A percentile compares a stretch with the other conserved stretches of the same genome.
Evolutionary conservation across 2,329 filamentous ascomycete genomes (phyloP).

Genomic region (Fusarium sp.): DNA sequence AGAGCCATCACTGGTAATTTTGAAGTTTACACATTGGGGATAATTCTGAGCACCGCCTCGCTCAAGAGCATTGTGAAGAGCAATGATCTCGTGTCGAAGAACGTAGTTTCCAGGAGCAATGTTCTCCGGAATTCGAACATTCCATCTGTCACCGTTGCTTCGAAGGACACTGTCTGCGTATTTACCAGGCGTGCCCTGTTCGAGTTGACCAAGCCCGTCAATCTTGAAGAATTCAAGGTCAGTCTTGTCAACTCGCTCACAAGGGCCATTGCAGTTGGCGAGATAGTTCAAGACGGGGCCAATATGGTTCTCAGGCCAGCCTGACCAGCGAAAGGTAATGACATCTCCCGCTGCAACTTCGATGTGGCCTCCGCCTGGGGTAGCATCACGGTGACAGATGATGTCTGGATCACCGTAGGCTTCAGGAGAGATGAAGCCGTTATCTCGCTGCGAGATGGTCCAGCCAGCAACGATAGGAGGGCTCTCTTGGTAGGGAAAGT

Average conservation of each 20-base stretch:
- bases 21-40: conserved; percentile 66
- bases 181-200: conserved; percentile 53
- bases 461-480: conserved; percentile 57
- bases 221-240: conserved; percentile 63
- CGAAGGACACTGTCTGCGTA: conserved; percentile 62
- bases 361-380: conserved; percentile 57
- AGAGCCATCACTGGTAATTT: conserved; percentile 59
- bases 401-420: conserved; percentile 59
- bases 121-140: conserved; percentile 62
- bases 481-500: conserved; percentile 53
- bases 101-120: conserved; percentile 67
- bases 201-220: conserved; percentile 56
- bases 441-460: conserved; percentile 58
- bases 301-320: conserved; percentile 64
- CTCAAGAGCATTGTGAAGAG: conserved; percentile 62
- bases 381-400: conserved; percentile 62
- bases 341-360: conserved; percentile 60
- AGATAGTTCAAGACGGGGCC: conserved; percentile 63
- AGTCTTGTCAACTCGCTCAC: conserved; percentile 58
- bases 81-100: conserved; percentile 68
- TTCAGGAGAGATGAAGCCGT: conserved; percentile 63
- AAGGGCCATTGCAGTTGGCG: conserved; percentile 59
- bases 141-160: conserved; percentile 65
- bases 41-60: conserved; percentile 63
- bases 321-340: conserved; percentile 63